Evolutionary conservation across 2,329 filamentous ascomycete species (phyloP), one percentile per base, ranked within the genome.

Genomic region (Neodidymelliopsis sp.): DNA sequence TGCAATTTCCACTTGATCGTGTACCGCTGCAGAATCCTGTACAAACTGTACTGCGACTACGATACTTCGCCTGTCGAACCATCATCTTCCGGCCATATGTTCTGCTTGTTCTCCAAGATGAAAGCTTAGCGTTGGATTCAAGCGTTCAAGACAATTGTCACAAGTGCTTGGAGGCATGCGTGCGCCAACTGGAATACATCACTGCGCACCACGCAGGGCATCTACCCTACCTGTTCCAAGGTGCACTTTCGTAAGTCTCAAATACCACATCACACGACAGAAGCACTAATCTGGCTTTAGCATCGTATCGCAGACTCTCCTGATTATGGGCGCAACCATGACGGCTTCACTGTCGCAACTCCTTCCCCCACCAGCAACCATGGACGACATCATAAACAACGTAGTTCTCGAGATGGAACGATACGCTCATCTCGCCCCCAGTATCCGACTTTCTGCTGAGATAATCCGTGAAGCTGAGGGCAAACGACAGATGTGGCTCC

Each of bases 21-120:
- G 78, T 83, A 0, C 81, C 86, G 39, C 77, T 91, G 19, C 81
- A 84, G 46, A 88, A 91, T 63, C 86, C 88, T 4, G 84, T 91
- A 5, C 90, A 93, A 72, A 91, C 88, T 0, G 89, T 93, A 6
- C 76, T 94, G 37, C 82, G 90, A 34, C 77, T 93, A 52, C 83
- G 90, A 22, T 94, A 93, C 75, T 92, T 90, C 70, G 90, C 90
- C 30, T 94, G 90, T 71, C 85, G 89, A 47, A 93, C 89, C 19
- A 92, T 93, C 63, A 93, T 94, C 57, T 93, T 91, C 74, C 82
- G 90, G 20, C 90, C 90, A 0, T 93, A 93, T 69, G 89, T 93
- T 53, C 77, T 91, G 49, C 88, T 88, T 9, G 89, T 92, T 2
- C 74, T 94, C 16, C 86, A 91, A 64, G 90, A 92, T 53, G 88